Percentiles rank a stretch among this genome's conserved stretches.
These are phyloP conservation scores for cucumber (Cucumis sativus) DNA, from an alignment of 306 rosid species.

Conservation along the genomic window Cucumber_9930_V3 NC_026655.2:25885001-25885500, in stretches of 20 bases:
- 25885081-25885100: background rate
- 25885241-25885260: constrained; percentile 90
- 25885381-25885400: constrained; percentile 67
- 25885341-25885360: constrained; percentile 70
- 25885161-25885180: background rate
- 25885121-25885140: background rate
- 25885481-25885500: constrained; percentile 78
- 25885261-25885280: constrained; percentile 97
- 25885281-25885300: constrained; percentile 60
- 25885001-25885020: background rate
- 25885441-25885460: constrained; percentile 85
- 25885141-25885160: background rate
- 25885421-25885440: constrained; percentile 87
- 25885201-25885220: background rate
- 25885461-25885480: constrained; percentile 78
- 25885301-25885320: constrained; percentile 72
- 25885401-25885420: constrained; percentile 79
- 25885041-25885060: background rate
- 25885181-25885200: background rate
- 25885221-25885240: constrained; percentile 26
- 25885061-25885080: background rate
- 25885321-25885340: constrained; percentile 69
- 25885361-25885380: constrained; percentile 67
- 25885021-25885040: background rate
- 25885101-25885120: background rate